Evolutionary conservation across 2,329 filamentous ascomycete genomes (phyloP).

Genomic region (Fusarium goolgardi): DNA sequence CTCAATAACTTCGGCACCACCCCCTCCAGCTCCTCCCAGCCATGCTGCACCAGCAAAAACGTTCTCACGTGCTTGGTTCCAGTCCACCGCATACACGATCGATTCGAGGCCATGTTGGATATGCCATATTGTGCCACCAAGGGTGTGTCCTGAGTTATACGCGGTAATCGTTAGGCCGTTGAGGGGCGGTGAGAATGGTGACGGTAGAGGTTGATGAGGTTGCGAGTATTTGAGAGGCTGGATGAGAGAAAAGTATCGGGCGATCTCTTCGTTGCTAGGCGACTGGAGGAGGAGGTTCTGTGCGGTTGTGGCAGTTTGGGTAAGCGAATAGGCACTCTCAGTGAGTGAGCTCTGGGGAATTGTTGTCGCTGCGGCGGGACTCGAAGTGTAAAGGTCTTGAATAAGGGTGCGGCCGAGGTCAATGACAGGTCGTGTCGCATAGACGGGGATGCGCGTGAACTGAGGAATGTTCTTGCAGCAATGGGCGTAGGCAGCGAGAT

Average conservation of each 20-base stretch:
- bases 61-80: conserved; percentile 98
- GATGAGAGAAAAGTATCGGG: conserved; percentile 89
- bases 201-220: conserved; percentile 88
- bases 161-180: conserved; percentile 95
- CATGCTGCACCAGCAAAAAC: conserved; percentile 93
- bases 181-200: conserved; percentile 87
- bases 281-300: conserved; percentile 72
- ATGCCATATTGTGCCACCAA: conserved; percentile 98
- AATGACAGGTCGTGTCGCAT: conserved; percentile 93
- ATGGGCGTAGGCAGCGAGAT: conserved; percentile 93
- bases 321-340: conserved; percentile 67
- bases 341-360: conserved; percentile 80
- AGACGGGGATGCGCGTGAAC: conserved; percentile 92
- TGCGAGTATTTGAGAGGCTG: conserved; percentile 97
- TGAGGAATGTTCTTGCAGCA: conserved; percentile 96
- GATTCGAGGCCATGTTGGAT: conserved; percentile 97
- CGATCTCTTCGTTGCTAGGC: conserved; percentile 88
- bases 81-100: conserved; percentile 96
- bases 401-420: conserved; percentile 90
- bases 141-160: conserved; percentile 94
- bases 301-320: conserved; percentile 61
- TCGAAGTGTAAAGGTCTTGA: conserved; percentile 92
- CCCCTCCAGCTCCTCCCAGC: conserved; percentile 83
- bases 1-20: conserved; percentile 91
- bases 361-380: conserved; percentile 86